A percentile compares a stretch with the other conserved stretches of the same genome.
Conservation (phyloP, 208 protist genomes). For the Trypanosoma lewisi region DNA sequence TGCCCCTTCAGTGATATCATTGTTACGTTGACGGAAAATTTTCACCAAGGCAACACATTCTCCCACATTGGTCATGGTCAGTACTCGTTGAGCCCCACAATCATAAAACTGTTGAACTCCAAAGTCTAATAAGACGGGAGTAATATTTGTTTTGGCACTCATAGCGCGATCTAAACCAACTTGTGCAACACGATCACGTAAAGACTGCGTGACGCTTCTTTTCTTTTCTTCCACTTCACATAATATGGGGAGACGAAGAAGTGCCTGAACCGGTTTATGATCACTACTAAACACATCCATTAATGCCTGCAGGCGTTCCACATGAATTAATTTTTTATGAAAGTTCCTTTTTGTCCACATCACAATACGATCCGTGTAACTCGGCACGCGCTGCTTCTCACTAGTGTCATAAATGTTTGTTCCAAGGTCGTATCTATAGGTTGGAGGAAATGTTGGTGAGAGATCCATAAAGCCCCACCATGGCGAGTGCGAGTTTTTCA, state of each 20-base stretch:
- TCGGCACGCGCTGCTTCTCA: slow-evolving; percentile 88
- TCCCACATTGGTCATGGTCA: slow-evolving; percentile 68
- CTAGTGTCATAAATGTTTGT: slow-evolving; percentile 90
- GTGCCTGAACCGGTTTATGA: slow-evolving; percentile 82
- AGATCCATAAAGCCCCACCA: slow-evolving; percentile 75
- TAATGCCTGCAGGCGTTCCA: slow-evolving; percentile 45
- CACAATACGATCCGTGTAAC: slow-evolving; percentile 89
- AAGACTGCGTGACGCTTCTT: slow-evolving; percentile 42
- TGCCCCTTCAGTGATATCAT: slow-evolving; percentile 36
- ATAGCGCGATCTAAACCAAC: slow-evolving; percentile 47
- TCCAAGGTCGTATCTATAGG: slow-evolving; percentile 90
- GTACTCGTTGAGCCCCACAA: slow-evolving; percentile 29
- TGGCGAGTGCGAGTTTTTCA: slow-evolving; percentile 67
- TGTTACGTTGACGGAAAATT: slow-evolving; percentile 50
- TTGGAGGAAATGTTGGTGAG: slow-evolving; percentile 78
- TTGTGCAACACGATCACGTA: slow-evolving; percentile 39
- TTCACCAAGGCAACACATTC: slow-evolving; percentile 66
- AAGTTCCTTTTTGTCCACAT: slow-evolving; percentile 51
- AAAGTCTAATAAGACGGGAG: slow-evolving; percentile 51
- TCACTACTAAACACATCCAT: slow-evolving; percentile 69
- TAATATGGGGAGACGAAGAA: slow-evolving; percentile 55
- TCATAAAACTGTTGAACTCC: slow-evolving; percentile 56
- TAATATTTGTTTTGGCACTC: slow-evolving; percentile 45
- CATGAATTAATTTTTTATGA: slow-evolving; percentile 35
- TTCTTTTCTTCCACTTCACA: slow-evolving; percentile 58